Conservation (phyloP, 176 grass and related monocot genomes). For the Musa schizocarpa region DNA sequence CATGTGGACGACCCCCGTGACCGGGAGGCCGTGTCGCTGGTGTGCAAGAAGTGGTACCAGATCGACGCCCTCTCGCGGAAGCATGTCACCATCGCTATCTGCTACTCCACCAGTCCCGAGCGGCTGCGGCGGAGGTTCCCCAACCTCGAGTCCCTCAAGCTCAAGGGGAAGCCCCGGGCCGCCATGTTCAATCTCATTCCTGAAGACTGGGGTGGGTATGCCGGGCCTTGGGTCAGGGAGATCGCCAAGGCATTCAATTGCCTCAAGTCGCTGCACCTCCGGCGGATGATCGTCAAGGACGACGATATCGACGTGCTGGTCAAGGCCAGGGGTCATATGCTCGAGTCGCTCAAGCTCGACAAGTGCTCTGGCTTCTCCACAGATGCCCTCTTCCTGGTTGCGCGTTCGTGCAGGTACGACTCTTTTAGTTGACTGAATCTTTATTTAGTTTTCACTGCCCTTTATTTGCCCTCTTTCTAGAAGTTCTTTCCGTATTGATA, state of each 20-base stretch:
- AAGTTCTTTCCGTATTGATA: background rate
- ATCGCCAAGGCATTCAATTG: slow-evolving; percentile 52
- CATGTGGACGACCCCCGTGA: slow-evolving; percentile 79
- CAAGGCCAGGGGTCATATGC: slow-evolving; percentile 52
- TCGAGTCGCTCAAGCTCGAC: slow-evolving; percentile 75
- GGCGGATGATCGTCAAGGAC: slow-evolving; percentile 69
- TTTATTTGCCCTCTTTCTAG: background rate
- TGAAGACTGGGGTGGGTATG: slow-evolving; percentile 81
- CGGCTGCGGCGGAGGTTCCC: slow-evolving; percentile 65
- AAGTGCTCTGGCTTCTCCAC: slow-evolving; percentile 93
- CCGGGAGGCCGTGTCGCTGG: slow-evolving; percentile 82
- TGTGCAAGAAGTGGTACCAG: slow-evolving; percentile 73
- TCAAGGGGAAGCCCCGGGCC: slow-evolving; percentile 87
- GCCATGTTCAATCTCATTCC: slow-evolving; percentile 97
- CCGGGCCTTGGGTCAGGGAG: slow-evolving; percentile 55
- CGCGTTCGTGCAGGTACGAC: slow-evolving; percentile 56
- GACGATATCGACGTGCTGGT: slow-evolving; percentile 50
- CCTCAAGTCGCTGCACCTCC: slow-evolving; percentile 79
- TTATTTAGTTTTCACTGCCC: background rate
- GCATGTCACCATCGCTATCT: slow-evolving; percentile 87
- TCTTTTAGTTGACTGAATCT: background rate
- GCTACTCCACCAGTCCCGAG: slow-evolving; percentile 70
- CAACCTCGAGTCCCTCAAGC: slow-evolving; percentile 74
- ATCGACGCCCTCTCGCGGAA: slow-evolving; percentile 59
- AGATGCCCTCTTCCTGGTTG: slow-evolving; percentile 43